Conservation (phyloP, 495 filamentous ascomycete species). For the Neurospora sublineolata region DNA sequence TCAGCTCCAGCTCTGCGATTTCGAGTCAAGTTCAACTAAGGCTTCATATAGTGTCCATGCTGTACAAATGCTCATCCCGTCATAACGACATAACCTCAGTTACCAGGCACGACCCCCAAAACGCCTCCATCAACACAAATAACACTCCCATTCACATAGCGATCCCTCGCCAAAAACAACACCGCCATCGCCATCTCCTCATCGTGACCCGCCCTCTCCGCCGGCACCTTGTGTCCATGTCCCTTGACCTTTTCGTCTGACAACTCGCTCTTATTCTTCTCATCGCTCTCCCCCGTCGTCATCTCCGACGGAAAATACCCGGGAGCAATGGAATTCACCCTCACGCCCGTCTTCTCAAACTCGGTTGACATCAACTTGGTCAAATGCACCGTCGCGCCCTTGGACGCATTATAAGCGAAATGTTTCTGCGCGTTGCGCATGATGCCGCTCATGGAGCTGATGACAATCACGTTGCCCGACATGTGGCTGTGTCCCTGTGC, state of each 20-base stretch:
- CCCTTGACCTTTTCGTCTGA: constrained; percentile 37
- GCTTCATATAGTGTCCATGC: neutral
- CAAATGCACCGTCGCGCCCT: constrained; percentile 47
- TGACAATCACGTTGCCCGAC: constrained; percentile 20
- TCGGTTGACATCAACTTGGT: constrained; percentile 46
- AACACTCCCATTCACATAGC: constrained; percentile 52
- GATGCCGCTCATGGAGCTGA: constrained; percentile 46
- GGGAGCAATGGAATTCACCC: constrained; percentile 49
- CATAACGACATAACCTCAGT: constrained; percentile 12
- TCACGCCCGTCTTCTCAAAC: constrained; percentile 42
- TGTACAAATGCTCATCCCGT: neutral
- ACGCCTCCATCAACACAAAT: constrained; percentile 49
- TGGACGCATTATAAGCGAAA: constrained; percentile 47
- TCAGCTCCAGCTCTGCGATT: neutral
- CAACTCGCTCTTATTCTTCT: constrained; percentile 37
- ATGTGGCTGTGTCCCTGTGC: constrained; percentile 10
- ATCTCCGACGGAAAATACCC: constrained; percentile 51
- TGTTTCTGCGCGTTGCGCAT: constrained; percentile 38
- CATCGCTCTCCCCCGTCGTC: constrained; percentile 13
- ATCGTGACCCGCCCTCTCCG: constrained; percentile 37
- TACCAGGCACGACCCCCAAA: constrained; percentile 17
- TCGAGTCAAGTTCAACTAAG: too few species aligned
- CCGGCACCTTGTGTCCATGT: constrained; percentile 40
- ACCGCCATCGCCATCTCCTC: constrained; percentile 49
- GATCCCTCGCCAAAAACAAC: constrained; percentile 46